These are phyloP conservation scores for Cochlearia excelsa DNA, from an alignment of 345 rosid genomes.

Conservation along the genomic window DNA sequence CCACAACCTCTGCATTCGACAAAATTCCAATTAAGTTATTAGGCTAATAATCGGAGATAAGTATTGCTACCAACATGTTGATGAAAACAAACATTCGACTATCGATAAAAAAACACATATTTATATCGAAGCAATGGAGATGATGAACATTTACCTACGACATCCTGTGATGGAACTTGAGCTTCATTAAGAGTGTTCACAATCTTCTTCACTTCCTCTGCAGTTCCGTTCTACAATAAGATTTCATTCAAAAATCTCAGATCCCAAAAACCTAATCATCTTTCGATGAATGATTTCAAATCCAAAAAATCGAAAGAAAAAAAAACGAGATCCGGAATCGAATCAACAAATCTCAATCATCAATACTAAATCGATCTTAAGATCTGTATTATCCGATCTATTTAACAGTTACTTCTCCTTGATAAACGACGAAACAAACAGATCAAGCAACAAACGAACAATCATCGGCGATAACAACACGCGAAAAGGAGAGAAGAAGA, in stretches of 20 bases:
- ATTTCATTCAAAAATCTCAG: neutral
- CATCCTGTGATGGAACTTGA: slow-evolving; percentile 69
- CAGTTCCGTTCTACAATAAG: slow-evolving; percentile 69
- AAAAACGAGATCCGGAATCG: slow-evolving; percentile 6
- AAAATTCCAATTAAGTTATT: neutral
- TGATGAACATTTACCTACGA: slow-evolving; percentile 52
- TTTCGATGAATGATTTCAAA: neutral
- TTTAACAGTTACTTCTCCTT: slow-evolving; percentile 1
- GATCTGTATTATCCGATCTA: slow-evolving; percentile 3
- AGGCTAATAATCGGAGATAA: too few species aligned
- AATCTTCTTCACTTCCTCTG: slow-evolving; percentile 91
- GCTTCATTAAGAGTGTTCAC: slow-evolving; percentile 61
- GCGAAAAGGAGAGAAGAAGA: neutral
- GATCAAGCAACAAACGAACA: slow-evolving; percentile 4
- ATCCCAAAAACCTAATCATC: slow-evolving; percentile 1
- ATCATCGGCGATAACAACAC: neutral
- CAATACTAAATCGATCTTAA: neutral
- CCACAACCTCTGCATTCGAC: slow-evolving; percentile 64
- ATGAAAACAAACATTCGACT: neutral
- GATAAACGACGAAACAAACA: slow-evolving; percentile 19
- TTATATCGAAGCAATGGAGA: too few species aligned
- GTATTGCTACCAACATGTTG: neutral
- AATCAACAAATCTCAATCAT: slow-evolving; percentile 10
- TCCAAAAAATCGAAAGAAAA: neutral
- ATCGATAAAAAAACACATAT: neutral